Evolutionary conservation across 1,284 basidiomycete genomes (phyloP), one percentile per base, ranked within the genome.

Genomic region (Cryptococcus wingfieldii): DNA sequence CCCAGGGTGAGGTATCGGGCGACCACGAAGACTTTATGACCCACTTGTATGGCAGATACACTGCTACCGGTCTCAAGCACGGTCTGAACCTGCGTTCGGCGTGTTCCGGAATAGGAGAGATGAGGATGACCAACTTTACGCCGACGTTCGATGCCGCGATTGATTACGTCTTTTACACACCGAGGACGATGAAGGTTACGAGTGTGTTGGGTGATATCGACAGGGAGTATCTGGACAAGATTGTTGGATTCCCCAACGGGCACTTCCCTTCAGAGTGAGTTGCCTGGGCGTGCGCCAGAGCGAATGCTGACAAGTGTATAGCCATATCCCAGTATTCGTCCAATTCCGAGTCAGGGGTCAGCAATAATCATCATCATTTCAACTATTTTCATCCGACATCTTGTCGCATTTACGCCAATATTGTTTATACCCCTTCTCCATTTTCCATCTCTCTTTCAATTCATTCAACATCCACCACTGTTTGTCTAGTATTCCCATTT

Each of bases 181-280:
- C 84, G 12, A 81, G 83, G 56, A 89, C 86, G 63, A 72, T 98
- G 54, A 83, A 83, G n/a, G 86, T 92, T 19, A 92, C 88, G 56
- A 87, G 87, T 18, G 84, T 97, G 41, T 80, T 98, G 47, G 90
- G 91, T 18, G 90, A 90, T 72, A 86, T 98, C 53, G 94, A 98
- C 75, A 82, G 81, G 68, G 76, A 75, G 28, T 99, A 99, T 79
- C 77, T 98, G 67, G 84, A 87, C 68, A 93, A 91, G 78, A 86
- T 86, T 10, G 94, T 98, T 52, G 96, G 96, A 31, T 98, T 98
- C 82, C 95, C 95, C 42, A 96, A 97, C 74, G 86, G 87, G 7
- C 91, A 97, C 74, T 96, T 94, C 82, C 92, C 94, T 39, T 93
- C 89, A 61, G 90, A 94, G 90, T 94, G 77, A 75, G 90, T 87